phyloP scores from a whole-genome alignment of 345 rosid genomes.

The Mangifera indica region DNA sequence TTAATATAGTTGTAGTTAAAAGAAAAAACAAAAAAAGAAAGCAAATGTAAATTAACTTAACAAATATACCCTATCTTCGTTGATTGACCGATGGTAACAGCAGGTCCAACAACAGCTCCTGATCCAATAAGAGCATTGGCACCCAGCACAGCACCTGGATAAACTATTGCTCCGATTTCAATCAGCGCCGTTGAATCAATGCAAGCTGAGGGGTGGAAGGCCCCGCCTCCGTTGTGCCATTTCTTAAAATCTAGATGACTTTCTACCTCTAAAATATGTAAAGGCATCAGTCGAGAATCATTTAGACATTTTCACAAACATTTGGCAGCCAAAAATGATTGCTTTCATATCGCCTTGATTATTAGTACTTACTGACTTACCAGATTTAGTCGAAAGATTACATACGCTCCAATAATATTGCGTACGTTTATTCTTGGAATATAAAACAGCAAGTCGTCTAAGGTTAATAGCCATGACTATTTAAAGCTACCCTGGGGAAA shows the following conservation, averaged over 20 bases:
- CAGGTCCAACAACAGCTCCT: constrained; percentile 67
- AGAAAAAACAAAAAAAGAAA: background rate
- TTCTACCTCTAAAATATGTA: constrained; percentile 31
- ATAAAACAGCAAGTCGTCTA: constrained; percentile 3
- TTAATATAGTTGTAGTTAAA: background rate
- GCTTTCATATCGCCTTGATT: too few relatives aligned
- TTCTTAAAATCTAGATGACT: constrained; percentile 33
- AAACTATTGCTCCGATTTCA: constrained; percentile 64
- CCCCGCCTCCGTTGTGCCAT: constrained; percentile 72
- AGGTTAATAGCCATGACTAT: constrained; percentile 7
- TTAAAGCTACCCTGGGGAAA: background rate
- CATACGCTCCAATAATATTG: background rate
- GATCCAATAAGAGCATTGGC: constrained; percentile 63
- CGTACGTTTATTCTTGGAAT: background rate
- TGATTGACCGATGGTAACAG: constrained; percentile 51
- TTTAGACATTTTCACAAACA: constrained; percentile 18
- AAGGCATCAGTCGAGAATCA: background rate
- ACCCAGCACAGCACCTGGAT: constrained; percentile 50
- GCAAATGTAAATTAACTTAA: background rate
- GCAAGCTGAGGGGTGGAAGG: constrained; percentile 53
- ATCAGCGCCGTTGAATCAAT: constrained; percentile 53
- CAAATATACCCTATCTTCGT: constrained; percentile 54
- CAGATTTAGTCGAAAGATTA: background rate
- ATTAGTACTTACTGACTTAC: background rate
- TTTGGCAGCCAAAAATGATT: background rate